Evolutionary conservation across 192 early-diverging fungal genomes (phyloP).

Genomic region (Rhizoclosmatium sp.): DNA sequence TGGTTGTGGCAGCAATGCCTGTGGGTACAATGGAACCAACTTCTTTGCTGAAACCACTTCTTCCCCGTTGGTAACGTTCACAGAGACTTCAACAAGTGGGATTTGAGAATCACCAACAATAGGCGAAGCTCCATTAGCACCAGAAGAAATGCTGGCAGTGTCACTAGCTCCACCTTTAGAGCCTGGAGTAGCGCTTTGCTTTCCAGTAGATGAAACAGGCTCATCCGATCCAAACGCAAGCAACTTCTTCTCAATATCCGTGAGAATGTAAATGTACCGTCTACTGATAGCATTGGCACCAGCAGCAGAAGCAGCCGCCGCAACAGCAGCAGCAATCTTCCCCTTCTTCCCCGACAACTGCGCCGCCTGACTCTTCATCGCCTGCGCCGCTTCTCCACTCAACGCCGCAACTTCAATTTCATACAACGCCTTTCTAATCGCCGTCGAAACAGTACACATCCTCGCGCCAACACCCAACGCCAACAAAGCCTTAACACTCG

Average conservation of each 20-base stretch:
- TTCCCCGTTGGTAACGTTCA: not conserved
- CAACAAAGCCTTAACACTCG: constrained; percentile 32
- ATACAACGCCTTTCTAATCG: constrained; percentile 21
- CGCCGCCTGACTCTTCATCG: constrained; percentile 29
- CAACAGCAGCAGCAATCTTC: constrained; percentile 20
- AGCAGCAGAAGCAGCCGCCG: constrained; percentile 17
- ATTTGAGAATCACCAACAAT: not conserved
- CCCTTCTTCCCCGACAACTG: constrained; percentile 24
- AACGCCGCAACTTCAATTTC: constrained; percentile 35
- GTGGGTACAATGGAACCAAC: constrained; percentile 22
- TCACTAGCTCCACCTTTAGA: not conserved
- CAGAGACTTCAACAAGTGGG: not conserved
- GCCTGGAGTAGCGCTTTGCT: not conserved
- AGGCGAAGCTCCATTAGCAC: not conserved
- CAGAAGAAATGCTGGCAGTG: not conserved
- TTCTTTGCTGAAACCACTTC: not conserved
- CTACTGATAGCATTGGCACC: constrained; percentile 36
- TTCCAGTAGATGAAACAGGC: not conserved
- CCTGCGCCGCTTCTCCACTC: constrained; percentile 30
- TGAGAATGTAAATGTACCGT: constrained; percentile 32
- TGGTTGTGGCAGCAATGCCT: constrained; percentile 26
- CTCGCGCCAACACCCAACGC: constrained; percentile 22
- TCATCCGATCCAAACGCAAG: constrained; percentile 2
- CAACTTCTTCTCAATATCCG: constrained; percentile 33
- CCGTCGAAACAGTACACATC: constrained; percentile 17